Percentiles rank a stretch among this genome's conserved stretches.
phyloP scores from a whole-genome alignment of 257 asterid species.

The Solanum okadae region DNA sequence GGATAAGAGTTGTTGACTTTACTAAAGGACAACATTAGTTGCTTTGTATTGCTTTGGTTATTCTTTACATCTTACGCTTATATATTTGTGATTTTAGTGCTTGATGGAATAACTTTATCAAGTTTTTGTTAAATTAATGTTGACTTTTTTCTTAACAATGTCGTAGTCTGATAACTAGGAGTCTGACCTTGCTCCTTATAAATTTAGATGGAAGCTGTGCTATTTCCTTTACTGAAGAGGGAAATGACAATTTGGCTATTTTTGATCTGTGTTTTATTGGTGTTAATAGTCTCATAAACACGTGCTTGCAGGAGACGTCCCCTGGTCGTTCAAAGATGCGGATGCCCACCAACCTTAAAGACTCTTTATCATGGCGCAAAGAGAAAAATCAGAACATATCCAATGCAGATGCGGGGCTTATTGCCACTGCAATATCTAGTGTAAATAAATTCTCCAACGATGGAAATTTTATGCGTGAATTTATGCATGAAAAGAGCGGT shows the following conservation, averaged over 20 bases:
- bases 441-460: conserved; percentile 63
- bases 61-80: neutral
- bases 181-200: neutral
- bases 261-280: neutral
- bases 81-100: neutral
- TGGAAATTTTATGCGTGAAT: conserved; percentile 61
- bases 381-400: conserved; percentile 38
- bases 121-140: neutral
- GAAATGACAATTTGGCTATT: neutral
- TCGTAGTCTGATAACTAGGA: neutral
- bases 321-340: conserved; percentile 56
- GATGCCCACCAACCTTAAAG: conserved; percentile 67
- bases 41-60: neutral
- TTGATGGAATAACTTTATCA: neutral
- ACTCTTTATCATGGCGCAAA: conserved; percentile 82
- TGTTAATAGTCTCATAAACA: conserved; percentile 5
- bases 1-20: neutral
- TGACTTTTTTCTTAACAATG: neutral
- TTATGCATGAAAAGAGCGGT: conserved; percentile 26
- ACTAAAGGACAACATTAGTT: neutral
- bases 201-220: neutral
- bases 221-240: neutral
- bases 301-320: conserved; percentile 21
- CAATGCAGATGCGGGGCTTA: conserved; percentile 48
- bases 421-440: conserved; percentile 67